These are phyloP conservation scores for Pinus albicaulis DNA, from an alignment of 75 land plant species.

Conservation along the genomic window DNA sequence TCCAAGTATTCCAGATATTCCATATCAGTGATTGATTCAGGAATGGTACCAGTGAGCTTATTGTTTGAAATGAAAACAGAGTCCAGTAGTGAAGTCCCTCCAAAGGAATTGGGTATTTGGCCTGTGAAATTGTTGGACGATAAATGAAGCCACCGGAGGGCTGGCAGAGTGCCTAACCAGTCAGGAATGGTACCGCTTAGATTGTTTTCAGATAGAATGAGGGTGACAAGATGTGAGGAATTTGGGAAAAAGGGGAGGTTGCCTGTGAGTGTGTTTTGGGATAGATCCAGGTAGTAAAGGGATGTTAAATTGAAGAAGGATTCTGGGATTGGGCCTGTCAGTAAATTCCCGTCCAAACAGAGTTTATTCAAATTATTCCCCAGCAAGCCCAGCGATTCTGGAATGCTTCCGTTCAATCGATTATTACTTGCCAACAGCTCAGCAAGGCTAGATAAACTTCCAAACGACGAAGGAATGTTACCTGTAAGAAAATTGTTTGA, in stretches of 20 bases:
- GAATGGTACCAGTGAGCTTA: constrained; percentile 18
- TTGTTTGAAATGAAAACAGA: constrained; percentile 11
- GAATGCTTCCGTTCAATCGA: constrained; percentile 2
- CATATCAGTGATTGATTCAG: not conserved
- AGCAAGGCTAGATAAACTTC: not conserved
- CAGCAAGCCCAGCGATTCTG: constrained; percentile 11
- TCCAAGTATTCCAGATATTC: constrained; percentile 15
- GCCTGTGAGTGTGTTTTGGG: constrained; percentile 33
- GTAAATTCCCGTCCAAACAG: constrained; percentile 26
- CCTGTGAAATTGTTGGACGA: constrained; percentile 13
- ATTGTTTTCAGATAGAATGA: constrained; percentile 16
- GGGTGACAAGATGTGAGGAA: constrained; percentile 16
- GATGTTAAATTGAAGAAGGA: constrained; percentile 23
- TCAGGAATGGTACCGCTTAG: constrained; percentile 19
- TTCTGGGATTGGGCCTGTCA: constrained; percentile 30
- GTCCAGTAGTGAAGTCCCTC: not conserved
- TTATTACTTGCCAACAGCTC: not conserved
- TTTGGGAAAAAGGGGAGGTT: constrained; percentile 24
- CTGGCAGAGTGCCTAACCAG: constrained; percentile 4
- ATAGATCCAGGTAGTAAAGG: constrained; percentile 37
- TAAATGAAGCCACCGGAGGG: not conserved
- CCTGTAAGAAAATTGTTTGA: constrained; percentile 25
- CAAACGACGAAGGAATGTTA: constrained; percentile 11
- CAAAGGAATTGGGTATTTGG: not conserved
- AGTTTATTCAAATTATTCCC: constrained; percentile 13